phyloP scores from a whole-genome alignment of 345 rosid species.

The Eucalyptus paniculata region DNA sequence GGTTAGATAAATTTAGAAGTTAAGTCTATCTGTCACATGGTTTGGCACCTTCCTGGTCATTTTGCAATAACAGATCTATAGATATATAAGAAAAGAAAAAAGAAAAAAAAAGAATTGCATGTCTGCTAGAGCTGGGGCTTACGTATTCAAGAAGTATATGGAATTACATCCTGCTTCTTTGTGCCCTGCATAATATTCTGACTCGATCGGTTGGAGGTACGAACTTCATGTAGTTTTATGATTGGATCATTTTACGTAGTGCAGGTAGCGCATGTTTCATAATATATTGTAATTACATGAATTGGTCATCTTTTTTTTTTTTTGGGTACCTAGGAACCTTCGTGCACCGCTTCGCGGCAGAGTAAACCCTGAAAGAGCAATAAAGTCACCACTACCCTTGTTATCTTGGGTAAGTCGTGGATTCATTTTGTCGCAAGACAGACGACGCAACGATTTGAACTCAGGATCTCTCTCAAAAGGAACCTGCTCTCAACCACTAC shows the following conservation, averaged over 20 bases:
- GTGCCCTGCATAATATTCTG: background rate
- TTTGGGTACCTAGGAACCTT: no score
- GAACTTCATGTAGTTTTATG: background rate
- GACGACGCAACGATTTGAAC: no score
- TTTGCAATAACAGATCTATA: background rate
- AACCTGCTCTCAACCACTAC: no score
- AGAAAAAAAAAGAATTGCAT: background rate
- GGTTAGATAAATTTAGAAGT: background rate
- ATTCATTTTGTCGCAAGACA: no score
- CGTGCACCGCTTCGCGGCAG: no score
- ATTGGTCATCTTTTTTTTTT: no score
- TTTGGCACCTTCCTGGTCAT: background rate
- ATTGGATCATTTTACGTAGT: background rate
- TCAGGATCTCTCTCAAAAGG: no score
- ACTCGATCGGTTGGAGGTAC: background rate
- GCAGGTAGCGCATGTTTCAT: background rate
- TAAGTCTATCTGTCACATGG: background rate
- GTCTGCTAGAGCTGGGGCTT: background rate
- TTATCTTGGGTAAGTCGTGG: no score
- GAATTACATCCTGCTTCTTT: background rate
- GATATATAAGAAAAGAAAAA: background rate
- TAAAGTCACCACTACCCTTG: no score
- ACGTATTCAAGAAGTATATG: background rate
- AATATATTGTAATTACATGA: background rate
- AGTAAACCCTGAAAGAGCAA: no score